These are phyloP conservation scores for Helotiales sp. DNA, from an alignment of 2,329 filamentous ascomycete genomes.

Conservation along the genomic window DNA sequence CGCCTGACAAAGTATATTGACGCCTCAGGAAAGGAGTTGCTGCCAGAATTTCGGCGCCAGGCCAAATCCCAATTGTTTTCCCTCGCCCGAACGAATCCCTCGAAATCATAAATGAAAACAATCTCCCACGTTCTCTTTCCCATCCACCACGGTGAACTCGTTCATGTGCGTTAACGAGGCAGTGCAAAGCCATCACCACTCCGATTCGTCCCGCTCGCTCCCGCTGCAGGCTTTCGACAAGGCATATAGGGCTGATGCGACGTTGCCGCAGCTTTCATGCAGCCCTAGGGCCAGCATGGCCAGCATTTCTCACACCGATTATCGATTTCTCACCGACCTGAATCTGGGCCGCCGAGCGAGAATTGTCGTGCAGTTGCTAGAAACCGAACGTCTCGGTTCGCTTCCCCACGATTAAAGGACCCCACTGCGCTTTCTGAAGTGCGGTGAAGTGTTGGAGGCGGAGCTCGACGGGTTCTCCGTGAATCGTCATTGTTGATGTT, in stretches of 20 bases:
- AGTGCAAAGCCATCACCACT: slow-evolving; percentile 6
- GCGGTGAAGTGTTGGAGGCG: slow-evolving; percentile 11
- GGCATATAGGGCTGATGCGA: neutral
- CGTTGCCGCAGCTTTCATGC: neutral
- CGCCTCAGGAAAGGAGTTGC: neutral
- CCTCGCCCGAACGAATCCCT: neutral
- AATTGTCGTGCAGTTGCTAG: slow-evolving; percentile 2
- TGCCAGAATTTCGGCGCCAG: neutral
- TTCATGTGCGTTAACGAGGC: slow-evolving; percentile 2
- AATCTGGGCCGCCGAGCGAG: neutral
- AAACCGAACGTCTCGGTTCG: neutral
- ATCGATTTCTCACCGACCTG: slow-evolving; percentile 2
- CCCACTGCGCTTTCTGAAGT: neutral
- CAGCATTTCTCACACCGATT: slow-evolving; percentile 7
- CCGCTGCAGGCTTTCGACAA: neutral
- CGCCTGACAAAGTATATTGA: too few species aligned
- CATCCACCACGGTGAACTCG: slow-evolving; percentile 8
- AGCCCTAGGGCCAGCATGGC: slow-evolving; percentile 3
- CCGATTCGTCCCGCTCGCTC: neutral
- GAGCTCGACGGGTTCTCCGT: slow-evolving; percentile 2
- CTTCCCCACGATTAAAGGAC: slow-evolving; percentile 5
- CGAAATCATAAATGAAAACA: slow-evolving; percentile 1
- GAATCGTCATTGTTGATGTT: neutral
- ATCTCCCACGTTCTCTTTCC: neutral
- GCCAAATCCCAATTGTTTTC: neutral